Evolutionary conservation across 495 filamentous ascomycete genomes (phyloP).

Genomic region (Hypoxylon fuscum): DNA sequence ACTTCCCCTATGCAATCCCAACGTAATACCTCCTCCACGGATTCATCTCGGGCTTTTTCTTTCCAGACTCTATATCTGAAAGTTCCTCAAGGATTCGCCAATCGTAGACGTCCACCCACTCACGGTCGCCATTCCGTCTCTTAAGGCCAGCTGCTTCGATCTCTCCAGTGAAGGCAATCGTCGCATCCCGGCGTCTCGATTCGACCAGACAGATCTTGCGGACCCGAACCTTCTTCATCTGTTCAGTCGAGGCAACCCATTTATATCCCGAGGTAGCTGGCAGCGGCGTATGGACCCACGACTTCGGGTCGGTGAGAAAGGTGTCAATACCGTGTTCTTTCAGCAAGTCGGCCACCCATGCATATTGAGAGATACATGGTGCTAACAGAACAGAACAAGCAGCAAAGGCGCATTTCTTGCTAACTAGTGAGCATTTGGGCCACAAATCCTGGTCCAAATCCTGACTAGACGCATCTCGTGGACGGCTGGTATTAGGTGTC

Average conservation of each 20-base stretch:
- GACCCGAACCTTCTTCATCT: conserved; percentile 36
- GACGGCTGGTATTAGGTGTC: background rate
- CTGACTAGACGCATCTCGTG: background rate
- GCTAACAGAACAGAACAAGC: conserved; percentile 54
- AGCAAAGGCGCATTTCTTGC: conserved; percentile 44
- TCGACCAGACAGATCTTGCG: conserved; percentile 60
- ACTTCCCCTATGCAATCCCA: conserved; percentile 34
- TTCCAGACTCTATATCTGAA: conserved; percentile 46
- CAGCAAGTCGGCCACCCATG: conserved; percentile 55
- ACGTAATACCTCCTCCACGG: conserved; percentile 42
- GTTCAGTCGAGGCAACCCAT: conserved; percentile 44
- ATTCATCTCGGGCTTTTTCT: conserved; percentile 10
- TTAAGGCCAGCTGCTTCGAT: conserved; percentile 48
- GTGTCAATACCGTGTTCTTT: conserved; percentile 48
- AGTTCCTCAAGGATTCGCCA: conserved; percentile 60
- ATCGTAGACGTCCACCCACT: conserved; percentile 57
- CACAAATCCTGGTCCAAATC: background rate
- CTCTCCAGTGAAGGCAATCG: conserved; percentile 47
- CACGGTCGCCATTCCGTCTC: conserved; percentile 45
- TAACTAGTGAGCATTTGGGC: conserved; percentile 9
- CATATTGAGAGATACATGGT: conserved; percentile 53
- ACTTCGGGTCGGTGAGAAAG: conserved; percentile 43
- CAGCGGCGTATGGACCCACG: conserved; percentile 39
- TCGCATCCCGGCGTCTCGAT: conserved; percentile 47
- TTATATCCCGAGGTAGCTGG: conserved; percentile 12